Evolutionary conservation across 345 rosid species (phyloP), one percentile per base, ranked within the genome.

Genomic region (Citrus inodora): DNA sequence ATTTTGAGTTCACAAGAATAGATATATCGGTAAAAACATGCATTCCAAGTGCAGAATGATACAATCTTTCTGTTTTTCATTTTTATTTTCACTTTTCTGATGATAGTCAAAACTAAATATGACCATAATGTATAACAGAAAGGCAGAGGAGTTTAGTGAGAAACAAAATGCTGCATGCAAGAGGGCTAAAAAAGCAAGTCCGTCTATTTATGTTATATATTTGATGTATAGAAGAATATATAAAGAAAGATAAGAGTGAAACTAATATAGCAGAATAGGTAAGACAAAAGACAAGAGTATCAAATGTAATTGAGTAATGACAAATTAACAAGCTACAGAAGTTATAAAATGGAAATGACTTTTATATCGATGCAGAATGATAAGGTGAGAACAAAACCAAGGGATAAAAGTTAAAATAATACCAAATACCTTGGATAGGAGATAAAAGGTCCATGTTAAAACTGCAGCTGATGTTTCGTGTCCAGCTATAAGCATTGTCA

Each of bases 401-500:
- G n/a, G 56, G 56, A 51, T 4, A 51, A 5, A 51, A 51, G 56
- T 1, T 16, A 51, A 51, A 51, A 51, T 30, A 28, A 40, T 59
- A 35, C 17, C 38, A 64, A 68, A 58, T 87, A 95, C 98, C 93
- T 85, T 84, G 66, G 98, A 86, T 55, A 95, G 80, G 48, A 95
- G 96, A 84, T 93, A 92, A 83, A 95, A 95, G 19, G 98, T 95
- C 99, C 99, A 95, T 37, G 99, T 95, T 77, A 93, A 83, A 63
- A 95, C 96, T 6, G 99, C 99, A 35, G 99, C 99, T 9, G 99
- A 88, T 32, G 99, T 95, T 87, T 95, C 99, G 78, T 95, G 99
- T 73, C 99, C 99, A 25, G 99, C 99, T 81, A 95, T 95, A 83
- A 95, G 99, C 97, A 95, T 75, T 40, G 99, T 95, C 99, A 95